These are phyloP conservation scores for Venturia carpophila DNA, from an alignment of 2,329 filamentous ascomycete species.

Conservation along the genomic window DNA sequence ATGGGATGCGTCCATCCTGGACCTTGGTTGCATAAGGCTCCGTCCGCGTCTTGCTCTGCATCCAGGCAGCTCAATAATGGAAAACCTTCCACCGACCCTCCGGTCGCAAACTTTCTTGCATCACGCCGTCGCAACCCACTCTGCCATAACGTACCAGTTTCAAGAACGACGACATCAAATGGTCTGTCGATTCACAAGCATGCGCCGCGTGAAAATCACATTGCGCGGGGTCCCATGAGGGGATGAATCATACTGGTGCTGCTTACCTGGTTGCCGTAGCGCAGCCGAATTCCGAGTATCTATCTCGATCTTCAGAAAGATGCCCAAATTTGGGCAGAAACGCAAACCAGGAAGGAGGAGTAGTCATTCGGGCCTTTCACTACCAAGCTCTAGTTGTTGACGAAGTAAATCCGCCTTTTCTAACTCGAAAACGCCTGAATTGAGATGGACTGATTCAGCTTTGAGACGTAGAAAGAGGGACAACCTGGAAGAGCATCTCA, in stretches of 20 bases:
- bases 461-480: no score
- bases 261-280: neutral
- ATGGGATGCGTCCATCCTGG: neutral
- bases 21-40: neutral
- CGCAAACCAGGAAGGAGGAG: neutral
- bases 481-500: no score
- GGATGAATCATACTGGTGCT: neutral
- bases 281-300: neutral
- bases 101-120: neutral
- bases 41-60: neutral
- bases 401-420: neutral
- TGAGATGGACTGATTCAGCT: neutral
- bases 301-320: neutral
- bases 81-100: neutral
- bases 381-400: neutral
- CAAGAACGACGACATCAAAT: neutral
- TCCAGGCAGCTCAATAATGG: slow-evolving; percentile 2
- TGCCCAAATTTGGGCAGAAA: neutral
- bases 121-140: slow-evolving; percentile 1
- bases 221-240: neutral
- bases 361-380: neutral
- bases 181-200: neutral
- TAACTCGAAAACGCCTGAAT: neutral
- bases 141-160: neutral
- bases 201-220: slow-evolving; percentile 3